Evolutionary conservation across 2,329 filamentous ascomycete genomes (phyloP).

Genomic region (Fusarium heterosporum): DNA sequence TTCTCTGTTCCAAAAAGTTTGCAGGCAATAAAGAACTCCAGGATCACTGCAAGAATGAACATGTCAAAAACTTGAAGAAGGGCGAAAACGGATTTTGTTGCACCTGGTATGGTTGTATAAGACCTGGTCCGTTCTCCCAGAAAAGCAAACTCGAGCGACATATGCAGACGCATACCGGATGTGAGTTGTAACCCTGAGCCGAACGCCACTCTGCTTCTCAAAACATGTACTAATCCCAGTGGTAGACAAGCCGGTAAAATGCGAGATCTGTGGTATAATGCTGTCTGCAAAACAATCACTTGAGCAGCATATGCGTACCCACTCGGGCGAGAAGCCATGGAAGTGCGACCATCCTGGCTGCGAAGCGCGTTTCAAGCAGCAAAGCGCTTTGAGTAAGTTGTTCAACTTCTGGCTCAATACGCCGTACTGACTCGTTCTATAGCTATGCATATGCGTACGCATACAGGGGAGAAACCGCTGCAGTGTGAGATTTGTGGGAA

Average conservation of each 20-base stretch:
- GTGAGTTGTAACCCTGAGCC: slow-evolving; percentile 55
- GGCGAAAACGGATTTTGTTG: slow-evolving; percentile 62
- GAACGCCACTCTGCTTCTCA: slow-evolving; percentile 1
- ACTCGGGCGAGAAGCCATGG: slow-evolving; percentile 74
- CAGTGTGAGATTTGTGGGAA: slow-evolving; percentile 69
- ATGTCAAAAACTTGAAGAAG: slow-evolving; percentile 61
- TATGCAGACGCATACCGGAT: slow-evolving; percentile 73
- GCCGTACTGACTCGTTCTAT: slow-evolving; percentile 27
- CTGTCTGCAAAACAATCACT: slow-evolving; percentile 77
- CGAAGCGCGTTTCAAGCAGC: slow-evolving; percentile 71
- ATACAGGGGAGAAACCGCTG: slow-evolving; percentile 73
- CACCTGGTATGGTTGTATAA: slow-evolving; percentile 67
- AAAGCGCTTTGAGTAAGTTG: slow-evolving; percentile 72
- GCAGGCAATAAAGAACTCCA: slow-evolving; percentile 63
- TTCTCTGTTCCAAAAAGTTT: slow-evolving; percentile 54
- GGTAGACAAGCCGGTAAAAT: slow-evolving; percentile 70
- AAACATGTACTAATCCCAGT: slow-evolving; percentile 20
- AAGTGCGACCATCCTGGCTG: slow-evolving; percentile 64
- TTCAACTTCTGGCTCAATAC: not conserved
- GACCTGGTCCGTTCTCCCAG: slow-evolving; percentile 66
- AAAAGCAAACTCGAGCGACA: slow-evolving; percentile 74
- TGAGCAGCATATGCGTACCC: slow-evolving; percentile 74
- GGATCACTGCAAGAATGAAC: slow-evolving; percentile 63
- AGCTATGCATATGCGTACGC: slow-evolving; percentile 76
- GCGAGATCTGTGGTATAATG: slow-evolving; percentile 64